Base-by-base conservation (phyloP, 208 protist genomes). In the Phytomonas francai region DNA sequence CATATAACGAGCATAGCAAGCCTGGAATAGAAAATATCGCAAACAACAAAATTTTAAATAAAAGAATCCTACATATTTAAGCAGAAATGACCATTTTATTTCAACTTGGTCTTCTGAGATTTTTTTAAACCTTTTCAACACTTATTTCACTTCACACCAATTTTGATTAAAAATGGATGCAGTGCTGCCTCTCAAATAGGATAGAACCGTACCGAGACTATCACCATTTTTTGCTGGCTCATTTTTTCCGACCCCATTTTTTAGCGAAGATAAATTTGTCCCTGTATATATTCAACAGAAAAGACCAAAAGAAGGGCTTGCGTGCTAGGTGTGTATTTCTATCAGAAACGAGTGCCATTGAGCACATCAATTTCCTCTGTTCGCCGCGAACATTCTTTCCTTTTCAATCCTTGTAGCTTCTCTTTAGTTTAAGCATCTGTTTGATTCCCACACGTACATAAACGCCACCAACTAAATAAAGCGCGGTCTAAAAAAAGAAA, bases 401-500 rank as follows among this genome's bases (percentile, higher is more conserved):
- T n/a, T n/a, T n/a, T n/a, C n/a, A n/a, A n/a, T n/a, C 34, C 11
- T 39, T 12, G 11, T 2, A 14, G 39, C 39, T 45, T 45, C 39
- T 2, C 39, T 45, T 45, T 45, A 45, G 19, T 45, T 45, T 45
- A 14, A 45, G 9, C 39, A 45, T 45, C 39, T 14, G 8, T 16
- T 45, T 45, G 19, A 45, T 45, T 14, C 9, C 39, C 60, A 39
- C 42, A 57, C 31, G 45, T 29, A 19, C 19, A 59, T 31, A 68
- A 42, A 68, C 39, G 27, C 7, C 45, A 30, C 22, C 29, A 58
- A 36, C 19, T 25, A 51, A 34, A 42, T n/a, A 72, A 67, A 66
- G 63, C 54, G 31, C 22, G 33, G 33, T 30, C 30, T 59, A 60
- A 0, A 63, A 63, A 34, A n/a, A 33, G 7, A 63, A 67, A 33